Base-by-base conservation (phyloP, 768 basidiomycete species). In the Tulasnella sp. region DNA sequence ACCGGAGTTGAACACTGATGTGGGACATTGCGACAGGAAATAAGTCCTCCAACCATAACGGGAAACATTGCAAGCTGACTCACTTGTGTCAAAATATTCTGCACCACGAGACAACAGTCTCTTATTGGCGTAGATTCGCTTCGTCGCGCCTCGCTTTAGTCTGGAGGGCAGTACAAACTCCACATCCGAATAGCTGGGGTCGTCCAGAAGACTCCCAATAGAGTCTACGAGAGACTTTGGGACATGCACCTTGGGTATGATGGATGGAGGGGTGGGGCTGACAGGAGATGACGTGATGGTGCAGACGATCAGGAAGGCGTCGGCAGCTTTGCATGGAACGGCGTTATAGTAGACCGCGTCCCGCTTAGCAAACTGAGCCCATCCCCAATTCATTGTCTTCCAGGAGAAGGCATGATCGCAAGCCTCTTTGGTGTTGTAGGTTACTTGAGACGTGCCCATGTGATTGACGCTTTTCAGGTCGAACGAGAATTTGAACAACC, bases 331-430 rank as follows among this genome's bases (percentile, higher is more conserved):
- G 29, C 81, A 79, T 1, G 72, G 67, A 24, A 70, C 71, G 0
- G 79, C 77, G 45, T 78, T 75, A 70, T 79, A 87, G 71, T 78
- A 88, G 19, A 88, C 78, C 27, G 71, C 72, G 61, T 92, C 88
- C 65, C 89, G 75, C 58, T 80, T 79, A 41, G 86, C 81, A 69
- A 92, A 93, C 68, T 88, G 85, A 0, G 86, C 55, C 87, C 89
- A 92, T 70, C 87, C 88, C 89, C 88, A 90, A 66, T 90, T 91
- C 27, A 85, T 85, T 11, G 88, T 85, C 84, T 86, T 56, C 19
- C 59, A 51, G 34, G 85, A 86, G 63, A 92, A 91, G 0, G 84
- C 80, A 67, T 90, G 88, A 61, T 91, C 86, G 30, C 83, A 77
- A 0, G 88, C 88, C 69, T 91, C 88, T 68, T 90, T 92, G 42